Evolutionary conservation across 805 yeast species (phyloP).

Genomic region (Candida rishiriensis): DNA sequence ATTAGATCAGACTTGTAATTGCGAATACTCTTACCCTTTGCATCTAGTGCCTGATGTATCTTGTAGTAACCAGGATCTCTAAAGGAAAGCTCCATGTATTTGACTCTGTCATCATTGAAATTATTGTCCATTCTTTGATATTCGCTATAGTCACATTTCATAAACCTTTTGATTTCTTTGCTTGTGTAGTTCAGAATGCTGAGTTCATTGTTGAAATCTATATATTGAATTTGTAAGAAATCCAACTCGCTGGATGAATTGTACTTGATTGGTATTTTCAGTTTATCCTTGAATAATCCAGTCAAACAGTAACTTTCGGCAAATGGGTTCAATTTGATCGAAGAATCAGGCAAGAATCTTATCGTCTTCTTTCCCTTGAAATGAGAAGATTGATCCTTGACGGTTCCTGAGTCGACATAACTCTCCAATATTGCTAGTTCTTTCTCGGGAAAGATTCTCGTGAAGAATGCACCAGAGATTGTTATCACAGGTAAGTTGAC

Average conservation of each 20-base stretch:
- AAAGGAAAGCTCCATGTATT: slow-evolving; percentile 63
- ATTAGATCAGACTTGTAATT: slow-evolving; percentile 57
- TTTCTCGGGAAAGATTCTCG: slow-evolving; percentile 21
- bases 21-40: slow-evolving; percentile 49
- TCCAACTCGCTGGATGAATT: slow-evolving; percentile 77
- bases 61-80: slow-evolving; percentile 72
- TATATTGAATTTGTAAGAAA: slow-evolving; percentile 57
- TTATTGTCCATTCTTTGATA: slow-evolving; percentile 15
- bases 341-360: slow-evolving; percentile 85
- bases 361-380: slow-evolving; percentile 84
- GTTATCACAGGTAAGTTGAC: slow-evolving; percentile 43
- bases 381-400: slow-evolving; percentile 51
- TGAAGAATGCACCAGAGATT: slow-evolving; percentile 13
- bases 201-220: slow-evolving; percentile 49
- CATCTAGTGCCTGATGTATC: slow-evolving; percentile 62
- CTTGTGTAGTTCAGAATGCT: slow-evolving; percentile 50
- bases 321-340: slow-evolving; percentile 78
- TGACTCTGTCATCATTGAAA: slow-evolving; percentile 36
- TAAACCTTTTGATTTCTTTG: slow-evolving; percentile 44
- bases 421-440: slow-evolving; percentile 31
- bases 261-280: slow-evolving; percentile 66
- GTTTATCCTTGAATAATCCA: slow-evolving; percentile 23
- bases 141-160: slow-evolving; percentile 23
- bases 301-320: slow-evolving; percentile 61
- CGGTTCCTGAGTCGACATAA: slow-evolving; percentile 30